Conservation (phyloP, 2,329 filamentous ascomycete species). For the Aureobasidium musti region DNA sequence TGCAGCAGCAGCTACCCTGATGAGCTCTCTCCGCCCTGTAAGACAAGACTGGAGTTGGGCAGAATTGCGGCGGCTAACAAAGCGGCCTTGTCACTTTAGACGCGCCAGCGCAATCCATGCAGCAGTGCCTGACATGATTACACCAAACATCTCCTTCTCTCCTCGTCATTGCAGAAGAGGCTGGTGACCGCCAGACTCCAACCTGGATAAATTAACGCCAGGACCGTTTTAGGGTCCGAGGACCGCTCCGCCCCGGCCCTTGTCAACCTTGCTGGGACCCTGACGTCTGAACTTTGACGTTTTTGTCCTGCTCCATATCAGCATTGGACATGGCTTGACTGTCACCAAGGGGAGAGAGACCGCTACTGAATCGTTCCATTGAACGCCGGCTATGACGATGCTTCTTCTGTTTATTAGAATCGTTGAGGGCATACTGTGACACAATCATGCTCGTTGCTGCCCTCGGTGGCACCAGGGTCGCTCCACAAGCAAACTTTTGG, state of each 20-base stretch:
- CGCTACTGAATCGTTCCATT: too few relatives aligned
- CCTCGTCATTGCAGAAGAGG: constrained; percentile 26
- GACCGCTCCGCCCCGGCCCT: constrained; percentile 22
- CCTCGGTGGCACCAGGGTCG: constrained; percentile 2
- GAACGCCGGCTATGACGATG: background rate
- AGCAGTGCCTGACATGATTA: constrained; percentile 24
- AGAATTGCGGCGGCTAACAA: constrained; percentile 22
- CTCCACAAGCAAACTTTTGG: background rate
- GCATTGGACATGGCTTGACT: background rate
- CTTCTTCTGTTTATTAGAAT: background rate
- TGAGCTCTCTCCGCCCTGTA: constrained; percentile 5
- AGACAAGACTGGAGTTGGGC: constrained; percentile 16
- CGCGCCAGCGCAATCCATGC: constrained; percentile 24
- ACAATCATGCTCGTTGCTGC: background rate
- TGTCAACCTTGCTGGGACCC: constrained; percentile 5
- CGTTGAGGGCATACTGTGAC: background rate
- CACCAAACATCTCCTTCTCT: background rate
- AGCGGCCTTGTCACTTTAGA: constrained; percentile 18
- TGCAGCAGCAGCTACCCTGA: constrained; percentile 9
- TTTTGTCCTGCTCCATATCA: constrained; percentile 1
- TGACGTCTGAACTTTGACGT: constrained; percentile 15
- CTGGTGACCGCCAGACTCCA: constrained; percentile 21
- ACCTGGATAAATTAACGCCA: constrained; percentile 8
- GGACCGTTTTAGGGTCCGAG: constrained; percentile 13
- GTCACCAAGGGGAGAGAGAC: background rate